These are phyloP conservation scores for Rhodotorula diobovata DNA, from an alignment of 768 basidiomycete genomes.

Conservation along the genomic window DNA sequence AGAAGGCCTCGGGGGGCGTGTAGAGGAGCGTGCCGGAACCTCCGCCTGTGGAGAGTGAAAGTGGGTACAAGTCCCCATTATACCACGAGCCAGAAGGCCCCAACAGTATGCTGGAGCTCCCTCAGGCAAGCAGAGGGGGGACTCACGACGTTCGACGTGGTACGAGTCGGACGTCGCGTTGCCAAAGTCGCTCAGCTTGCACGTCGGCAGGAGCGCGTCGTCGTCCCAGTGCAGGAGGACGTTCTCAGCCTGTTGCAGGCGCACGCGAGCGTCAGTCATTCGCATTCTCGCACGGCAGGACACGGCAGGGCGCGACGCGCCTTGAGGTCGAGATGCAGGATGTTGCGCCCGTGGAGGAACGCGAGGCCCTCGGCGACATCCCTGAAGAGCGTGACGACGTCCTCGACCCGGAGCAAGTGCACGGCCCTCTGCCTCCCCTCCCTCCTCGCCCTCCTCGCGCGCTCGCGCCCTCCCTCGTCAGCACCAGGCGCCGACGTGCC, in stretches of 20 bases:
- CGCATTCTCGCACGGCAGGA: neutral
- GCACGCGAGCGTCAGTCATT: accelerated
- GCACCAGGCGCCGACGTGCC: neutral
- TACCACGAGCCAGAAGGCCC: too few relatives aligned
- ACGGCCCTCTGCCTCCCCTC: constrained; percentile 37
- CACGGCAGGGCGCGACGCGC: constrained; percentile 2
- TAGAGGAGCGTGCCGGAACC: constrained; percentile 35
- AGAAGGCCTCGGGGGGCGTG: constrained; percentile 29
- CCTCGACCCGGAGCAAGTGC: constrained; percentile 46
- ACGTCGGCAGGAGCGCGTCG: constrained; percentile 42
- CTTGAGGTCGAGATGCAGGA: constrained; percentile 39
- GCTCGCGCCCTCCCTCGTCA: neutral
- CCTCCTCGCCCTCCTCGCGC: neutral
- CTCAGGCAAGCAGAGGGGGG: neutral
- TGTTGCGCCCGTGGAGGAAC: constrained; percentile 42
- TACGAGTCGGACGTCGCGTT: constrained; percentile 43
- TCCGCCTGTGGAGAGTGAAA: neutral
- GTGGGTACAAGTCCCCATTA: neutral
- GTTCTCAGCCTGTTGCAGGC: constrained; percentile 40
- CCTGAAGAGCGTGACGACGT: constrained; percentile 46
- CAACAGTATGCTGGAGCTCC: neutral
- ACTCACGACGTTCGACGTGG: constrained; percentile 45
- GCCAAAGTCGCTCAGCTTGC: constrained; percentile 49
- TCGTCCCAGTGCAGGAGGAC: constrained; percentile 38
- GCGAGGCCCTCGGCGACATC: constrained; percentile 48